Percentiles rank a stretch among this genome's conserved stretches.
Conservation (phyloP, 1,284 basidiomycete species). For the Sporisorium iseilematis-ciliati region DNA sequence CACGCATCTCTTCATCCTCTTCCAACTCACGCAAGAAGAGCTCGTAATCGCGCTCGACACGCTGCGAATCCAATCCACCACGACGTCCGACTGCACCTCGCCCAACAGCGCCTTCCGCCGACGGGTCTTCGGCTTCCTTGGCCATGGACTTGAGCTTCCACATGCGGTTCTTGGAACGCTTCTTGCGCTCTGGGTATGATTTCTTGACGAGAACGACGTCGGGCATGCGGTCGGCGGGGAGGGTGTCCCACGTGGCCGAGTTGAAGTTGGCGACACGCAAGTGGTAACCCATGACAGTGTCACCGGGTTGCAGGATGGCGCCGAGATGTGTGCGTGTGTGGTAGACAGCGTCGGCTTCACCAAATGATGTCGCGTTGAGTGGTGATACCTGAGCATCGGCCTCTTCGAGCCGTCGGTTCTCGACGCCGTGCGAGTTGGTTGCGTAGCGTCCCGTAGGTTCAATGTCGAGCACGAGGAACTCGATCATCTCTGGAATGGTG, state of each 20-base stretch:
- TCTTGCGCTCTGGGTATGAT: constrained; percentile 91
- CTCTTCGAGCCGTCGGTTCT: constrained; percentile 49
- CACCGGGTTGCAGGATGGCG: constrained; percentile 92
- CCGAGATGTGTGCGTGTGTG: constrained; percentile 97
- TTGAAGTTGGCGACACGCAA: constrained; percentile 93
- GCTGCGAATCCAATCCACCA: constrained; percentile 90
- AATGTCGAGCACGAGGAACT: constrained; percentile 94
- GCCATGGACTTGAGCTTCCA: constrained; percentile 95
- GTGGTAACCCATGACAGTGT: constrained; percentile 91
- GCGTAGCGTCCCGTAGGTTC: constrained; percentile 74
- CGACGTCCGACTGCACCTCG: constrained; percentile 88
- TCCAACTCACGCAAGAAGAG: constrained; percentile 93
- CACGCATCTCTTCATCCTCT: constrained; percentile 93
- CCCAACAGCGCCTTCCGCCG: constrained; percentile 71
- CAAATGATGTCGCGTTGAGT: constrained; percentile 77
- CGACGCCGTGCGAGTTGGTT: constrained; percentile 55
- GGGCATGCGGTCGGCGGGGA: constrained; percentile 79
- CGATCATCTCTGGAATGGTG: constrained; percentile 84
- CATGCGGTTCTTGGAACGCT: constrained; percentile 85
- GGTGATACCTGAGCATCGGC: constrained; percentile 96
- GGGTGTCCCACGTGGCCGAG: constrained; percentile 83
- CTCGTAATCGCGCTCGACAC: constrained; percentile 97
- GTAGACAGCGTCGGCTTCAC: constrained; percentile 80
- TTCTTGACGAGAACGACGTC: constrained; percentile 95
- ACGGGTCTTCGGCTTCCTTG: constrained; percentile 81